A percentile compares a stretch with the other conserved stretches of the same genome.
Conservation (phyloP, 2,329 filamentous ascomycete species). For the Pseudocercospora ulei region DNA sequence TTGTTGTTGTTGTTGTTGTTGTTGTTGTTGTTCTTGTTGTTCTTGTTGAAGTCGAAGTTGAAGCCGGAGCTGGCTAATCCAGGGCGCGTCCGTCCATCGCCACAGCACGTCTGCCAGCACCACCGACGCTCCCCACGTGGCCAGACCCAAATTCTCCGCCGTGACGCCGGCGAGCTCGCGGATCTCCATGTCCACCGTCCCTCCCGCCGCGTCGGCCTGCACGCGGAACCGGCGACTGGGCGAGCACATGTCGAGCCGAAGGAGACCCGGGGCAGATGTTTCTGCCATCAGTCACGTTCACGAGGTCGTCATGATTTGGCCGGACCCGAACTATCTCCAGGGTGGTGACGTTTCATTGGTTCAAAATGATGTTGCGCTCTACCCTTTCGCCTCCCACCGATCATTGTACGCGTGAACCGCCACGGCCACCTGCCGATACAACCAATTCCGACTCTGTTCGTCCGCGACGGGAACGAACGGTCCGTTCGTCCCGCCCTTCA, state of each 20-base stretch:
- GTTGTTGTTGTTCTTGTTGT: background rate
- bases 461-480: constrained; percentile 92
- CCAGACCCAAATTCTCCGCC: constrained; percentile 35
- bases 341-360: too few relatives aligned
- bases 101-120: constrained; percentile 34
- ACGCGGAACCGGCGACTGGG: constrained; percentile 71
- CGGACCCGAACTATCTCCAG: too few relatives aligned
- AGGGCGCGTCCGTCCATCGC: constrained; percentile 23
- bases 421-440: constrained; percentile 56
- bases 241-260: constrained; percentile 16
- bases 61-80: background rate
- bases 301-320: too few relatives aligned
- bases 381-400: constrained; percentile 54
- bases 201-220: constrained; percentile 49
- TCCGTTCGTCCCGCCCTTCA: constrained; percentile 84
- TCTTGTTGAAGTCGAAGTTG: background rate
- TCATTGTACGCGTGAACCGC: constrained; percentile 60
- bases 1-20: background rate
- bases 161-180: constrained; percentile 19
- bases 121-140: constrained; percentile 36
- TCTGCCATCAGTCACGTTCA: too few relatives aligned
- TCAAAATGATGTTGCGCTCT: too few relatives aligned
- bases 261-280: too few relatives aligned
- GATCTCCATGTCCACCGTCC: constrained; percentile 18
- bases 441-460: constrained; percentile 61